These are phyloP conservation scores for Talaromyces sp. DNA, from an alignment of 2,329 filamentous ascomycete genomes.

Conservation along the genomic window DNA sequence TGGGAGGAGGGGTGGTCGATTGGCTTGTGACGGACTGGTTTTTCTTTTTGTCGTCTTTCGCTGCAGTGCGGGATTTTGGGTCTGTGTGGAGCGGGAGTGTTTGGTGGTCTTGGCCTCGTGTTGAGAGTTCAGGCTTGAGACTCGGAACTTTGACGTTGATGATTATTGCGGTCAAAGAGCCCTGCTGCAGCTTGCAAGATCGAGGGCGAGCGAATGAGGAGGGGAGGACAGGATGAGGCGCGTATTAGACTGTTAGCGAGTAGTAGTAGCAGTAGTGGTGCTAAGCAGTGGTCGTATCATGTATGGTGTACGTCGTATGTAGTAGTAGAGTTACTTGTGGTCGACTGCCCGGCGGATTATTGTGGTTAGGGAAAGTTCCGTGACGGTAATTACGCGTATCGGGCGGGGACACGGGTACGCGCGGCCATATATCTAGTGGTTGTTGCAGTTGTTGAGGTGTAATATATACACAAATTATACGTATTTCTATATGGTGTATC, in stretches of 20 bases:
- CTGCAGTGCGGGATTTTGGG: neutral
- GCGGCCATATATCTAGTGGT: too few species aligned
- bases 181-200: too few species aligned
- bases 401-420: neutral
- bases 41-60: too few species aligned
- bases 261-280: too few species aligned
- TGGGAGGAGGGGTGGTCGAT: neutral
- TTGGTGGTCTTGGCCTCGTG: neutral
- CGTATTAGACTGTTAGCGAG: too few species aligned
- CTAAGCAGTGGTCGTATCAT: neutral
- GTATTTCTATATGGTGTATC: too few species aligned
- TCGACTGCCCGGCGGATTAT: neutral
- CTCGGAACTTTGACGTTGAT: too few species aligned
- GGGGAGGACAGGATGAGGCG: too few species aligned
- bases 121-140: neutral
- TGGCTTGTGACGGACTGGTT: neutral
- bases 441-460: too few species aligned
- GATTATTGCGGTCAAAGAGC: neutral
- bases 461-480: too few species aligned
- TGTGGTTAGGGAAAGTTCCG: neutral
- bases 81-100: neutral
- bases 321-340: neutral
- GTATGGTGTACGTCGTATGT: too few species aligned
- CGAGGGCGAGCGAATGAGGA: too few species aligned
- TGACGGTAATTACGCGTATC: neutral